phyloP scores from a whole-genome alignment of 352 stramenopile species.

The Globisporangium megalacanthum region DNA sequence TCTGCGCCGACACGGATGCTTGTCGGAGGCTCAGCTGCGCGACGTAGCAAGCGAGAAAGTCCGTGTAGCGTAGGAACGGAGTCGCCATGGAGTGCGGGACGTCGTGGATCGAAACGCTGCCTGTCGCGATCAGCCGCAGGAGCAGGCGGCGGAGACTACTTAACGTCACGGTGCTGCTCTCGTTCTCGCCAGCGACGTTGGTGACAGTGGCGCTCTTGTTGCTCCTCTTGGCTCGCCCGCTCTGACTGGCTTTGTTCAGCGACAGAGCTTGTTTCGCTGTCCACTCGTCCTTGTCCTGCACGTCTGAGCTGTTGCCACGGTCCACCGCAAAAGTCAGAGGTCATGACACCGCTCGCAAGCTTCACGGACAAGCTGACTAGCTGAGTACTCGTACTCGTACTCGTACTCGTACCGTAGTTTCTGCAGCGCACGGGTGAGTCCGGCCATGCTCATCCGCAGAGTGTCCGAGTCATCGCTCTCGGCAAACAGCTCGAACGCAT shows the following conservation, averaged over 20 bases:
- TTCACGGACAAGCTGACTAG: no score
- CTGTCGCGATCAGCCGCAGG: slow-evolving; percentile 27
- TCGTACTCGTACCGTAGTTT: slow-evolving; percentile 31
- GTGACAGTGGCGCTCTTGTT: not conserved
- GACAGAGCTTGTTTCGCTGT: slow-evolving; percentile 7
- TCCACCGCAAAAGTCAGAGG: not conserved
- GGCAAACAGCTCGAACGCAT: slow-evolving; percentile 41
- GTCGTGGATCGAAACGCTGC: slow-evolving; percentile 18
- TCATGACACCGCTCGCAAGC: not conserved
- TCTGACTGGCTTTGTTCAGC: not conserved
- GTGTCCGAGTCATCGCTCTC: slow-evolving; percentile 8
- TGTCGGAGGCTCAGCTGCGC: slow-evolving; percentile 31
- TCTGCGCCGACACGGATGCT: slow-evolving; percentile 1
- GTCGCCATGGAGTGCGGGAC: slow-evolving; percentile 25
- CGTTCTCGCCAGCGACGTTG: not conserved
- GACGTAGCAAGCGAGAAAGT: slow-evolving; percentile 59
- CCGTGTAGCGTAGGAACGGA: slow-evolving; percentile 55
- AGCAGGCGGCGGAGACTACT: slow-evolving; percentile 38
- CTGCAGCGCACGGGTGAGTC: slow-evolving; percentile 34
- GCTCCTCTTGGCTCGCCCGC: not conserved
- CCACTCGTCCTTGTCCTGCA: slow-evolving; percentile 8
- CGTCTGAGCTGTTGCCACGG: slow-evolving; percentile 1
- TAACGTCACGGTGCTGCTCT: slow-evolving; percentile 8
- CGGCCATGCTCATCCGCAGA: slow-evolving; percentile 38
- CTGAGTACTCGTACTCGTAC: slow-evolving; percentile 20